Evolutionary conservation across 23 red algal species (phyloP).

Genomic region (Gracilaria domingensis): DNA sequence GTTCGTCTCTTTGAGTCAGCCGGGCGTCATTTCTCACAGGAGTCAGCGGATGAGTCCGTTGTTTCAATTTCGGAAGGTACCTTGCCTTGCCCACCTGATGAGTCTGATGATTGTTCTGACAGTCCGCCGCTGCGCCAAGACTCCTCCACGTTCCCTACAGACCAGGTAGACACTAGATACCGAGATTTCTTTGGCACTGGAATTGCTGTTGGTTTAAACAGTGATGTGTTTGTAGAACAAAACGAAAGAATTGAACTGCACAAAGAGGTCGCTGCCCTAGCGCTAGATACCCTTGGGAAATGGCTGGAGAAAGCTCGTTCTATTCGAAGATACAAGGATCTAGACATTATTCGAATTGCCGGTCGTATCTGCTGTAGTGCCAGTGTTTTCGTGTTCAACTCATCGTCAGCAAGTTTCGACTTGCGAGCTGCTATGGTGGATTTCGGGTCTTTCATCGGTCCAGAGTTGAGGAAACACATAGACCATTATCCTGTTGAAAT

Average conservation of each 20-base stretch:
- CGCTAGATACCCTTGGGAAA: slow-evolving; percentile 57
- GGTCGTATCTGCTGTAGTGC: slow-evolving; percentile 57
- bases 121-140: slow-evolving; percentile 45
- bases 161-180: slow-evolving; percentile 49
- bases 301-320: slow-evolving; percentile 36
- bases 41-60: slow-evolving; percentile 65
- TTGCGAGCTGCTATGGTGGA: slow-evolving; percentile 64
- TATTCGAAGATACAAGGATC: slow-evolving; percentile 18
- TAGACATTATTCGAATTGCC: slow-evolving; percentile 37
- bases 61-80: slow-evolving; percentile 64
- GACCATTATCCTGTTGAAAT: not conserved
- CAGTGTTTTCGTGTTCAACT: slow-evolving; percentile 26
- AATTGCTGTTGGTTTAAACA: slow-evolving; percentile 3
- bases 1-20: slow-evolving; percentile 58
- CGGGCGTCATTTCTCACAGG: slow-evolving; percentile 47
- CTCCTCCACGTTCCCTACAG: slow-evolving; percentile 10
- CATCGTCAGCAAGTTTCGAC: slow-evolving; percentile 61
- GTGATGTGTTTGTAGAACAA: slow-evolving; percentile 29
- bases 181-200: slow-evolving; percentile 40
- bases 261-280: slow-evolving; percentile 51
- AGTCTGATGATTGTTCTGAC: slow-evolving; percentile 66
- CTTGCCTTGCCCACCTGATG: slow-evolving; percentile 49
- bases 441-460: slow-evolving; percentile 66
- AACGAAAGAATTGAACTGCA: slow-evolving; percentile 65
- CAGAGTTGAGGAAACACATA: slow-evolving; percentile 27